These are phyloP conservation scores for Citrus maxima DNA, from an alignment of 345 rosid species.

Conservation along the genomic window DNA sequence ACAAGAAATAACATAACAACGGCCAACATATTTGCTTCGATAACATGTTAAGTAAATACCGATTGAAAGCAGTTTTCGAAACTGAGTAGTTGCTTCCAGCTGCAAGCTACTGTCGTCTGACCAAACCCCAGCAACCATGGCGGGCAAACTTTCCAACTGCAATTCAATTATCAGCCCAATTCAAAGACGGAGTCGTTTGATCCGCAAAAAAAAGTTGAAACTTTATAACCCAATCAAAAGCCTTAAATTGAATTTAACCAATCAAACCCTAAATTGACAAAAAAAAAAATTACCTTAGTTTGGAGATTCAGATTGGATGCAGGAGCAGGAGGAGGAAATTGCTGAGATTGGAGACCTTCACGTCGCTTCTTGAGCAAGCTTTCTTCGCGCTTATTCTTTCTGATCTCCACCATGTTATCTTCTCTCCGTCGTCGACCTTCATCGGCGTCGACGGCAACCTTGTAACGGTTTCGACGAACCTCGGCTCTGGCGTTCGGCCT, in stretches of 20 bases:
- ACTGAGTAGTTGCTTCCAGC: conserved; percentile 83
- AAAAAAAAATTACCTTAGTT: conserved; percentile 44
- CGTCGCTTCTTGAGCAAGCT: conserved; percentile 91
- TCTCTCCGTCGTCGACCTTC: conserved; percentile 90
- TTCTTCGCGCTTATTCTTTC: conserved; percentile 88
- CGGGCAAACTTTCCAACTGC: conserved; percentile 81
- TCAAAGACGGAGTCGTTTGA: not conserved
- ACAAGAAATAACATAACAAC: not conserved
- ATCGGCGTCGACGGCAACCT: conserved; percentile 86
- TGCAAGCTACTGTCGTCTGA: conserved; percentile 51
- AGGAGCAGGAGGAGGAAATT: conserved; percentile 38
- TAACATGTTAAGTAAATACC: conserved; percentile 32
- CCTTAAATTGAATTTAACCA: not conserved
- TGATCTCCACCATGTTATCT: conserved; percentile 97
- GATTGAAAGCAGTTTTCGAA: conserved; percentile 77
- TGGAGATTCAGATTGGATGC: conserved; percentile 41
- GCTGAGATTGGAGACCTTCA: conserved; percentile 65
- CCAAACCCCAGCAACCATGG: conserved; percentile 69
- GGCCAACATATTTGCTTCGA: not conserved
- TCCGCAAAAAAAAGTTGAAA: not conserved
- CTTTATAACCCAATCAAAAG: not conserved
- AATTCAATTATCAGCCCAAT: not conserved
- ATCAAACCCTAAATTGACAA: not conserved
- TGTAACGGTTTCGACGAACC: conserved; percentile 74
- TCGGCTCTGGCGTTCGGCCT: conserved; percentile 72